Evolutionary conservation across 2,329 filamentous ascomycete species (phyloP).

Genomic region (Mycosphaerella sp.): DNA sequence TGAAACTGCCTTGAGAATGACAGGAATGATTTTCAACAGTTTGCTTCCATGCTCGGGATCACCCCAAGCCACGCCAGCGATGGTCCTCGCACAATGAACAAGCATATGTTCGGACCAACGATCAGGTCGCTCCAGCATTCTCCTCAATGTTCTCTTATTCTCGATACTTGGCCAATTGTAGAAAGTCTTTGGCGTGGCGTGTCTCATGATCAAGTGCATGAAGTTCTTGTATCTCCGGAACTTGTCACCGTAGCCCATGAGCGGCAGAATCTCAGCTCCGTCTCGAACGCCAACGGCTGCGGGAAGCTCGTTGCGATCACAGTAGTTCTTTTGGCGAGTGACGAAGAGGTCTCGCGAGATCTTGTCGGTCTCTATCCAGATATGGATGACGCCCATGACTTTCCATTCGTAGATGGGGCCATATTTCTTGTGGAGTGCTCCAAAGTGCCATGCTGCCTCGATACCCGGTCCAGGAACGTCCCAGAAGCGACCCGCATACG

Average conservation of each 20-base stretch:
- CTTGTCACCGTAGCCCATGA: slow-evolving; percentile 32
- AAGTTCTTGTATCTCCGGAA: slow-evolving; percentile 33
- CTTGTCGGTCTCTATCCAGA: slow-evolving; percentile 36
- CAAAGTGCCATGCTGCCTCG: slow-evolving; percentile 34
- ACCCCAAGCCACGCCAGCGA: slow-evolving; percentile 32
- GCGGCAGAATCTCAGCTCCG: slow-evolving; percentile 31
- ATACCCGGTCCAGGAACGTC: slow-evolving; percentile 32
- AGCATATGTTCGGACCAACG: slow-evolving; percentile 33
- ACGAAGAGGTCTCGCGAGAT: slow-evolving; percentile 34
- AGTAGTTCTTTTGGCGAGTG: slow-evolving; percentile 30
- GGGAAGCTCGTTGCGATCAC: slow-evolving; percentile 34
- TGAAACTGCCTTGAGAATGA: slow-evolving; percentile 33
- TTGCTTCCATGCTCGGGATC: slow-evolving; percentile 33
- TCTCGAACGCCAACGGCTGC: slow-evolving; percentile 31
- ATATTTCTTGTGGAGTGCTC: slow-evolving; percentile 32
- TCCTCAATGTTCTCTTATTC: slow-evolving; percentile 33
- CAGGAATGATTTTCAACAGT: slow-evolving; percentile 31
- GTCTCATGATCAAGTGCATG: slow-evolving; percentile 34
- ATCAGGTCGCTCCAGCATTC: slow-evolving; percentile 30
- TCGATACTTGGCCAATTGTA: slow-evolving; percentile 31
- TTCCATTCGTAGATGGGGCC: slow-evolving; percentile 35
- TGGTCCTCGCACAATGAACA: slow-evolving; percentile 32
- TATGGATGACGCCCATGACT: slow-evolving; percentile 31
- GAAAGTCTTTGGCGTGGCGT: slow-evolving; percentile 29
- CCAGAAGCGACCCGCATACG: slow-evolving; percentile 32